Evolutionary conservation across 1,139 yeast species (phyloP).

Genomic region (Candida sanyaensis): DNA sequence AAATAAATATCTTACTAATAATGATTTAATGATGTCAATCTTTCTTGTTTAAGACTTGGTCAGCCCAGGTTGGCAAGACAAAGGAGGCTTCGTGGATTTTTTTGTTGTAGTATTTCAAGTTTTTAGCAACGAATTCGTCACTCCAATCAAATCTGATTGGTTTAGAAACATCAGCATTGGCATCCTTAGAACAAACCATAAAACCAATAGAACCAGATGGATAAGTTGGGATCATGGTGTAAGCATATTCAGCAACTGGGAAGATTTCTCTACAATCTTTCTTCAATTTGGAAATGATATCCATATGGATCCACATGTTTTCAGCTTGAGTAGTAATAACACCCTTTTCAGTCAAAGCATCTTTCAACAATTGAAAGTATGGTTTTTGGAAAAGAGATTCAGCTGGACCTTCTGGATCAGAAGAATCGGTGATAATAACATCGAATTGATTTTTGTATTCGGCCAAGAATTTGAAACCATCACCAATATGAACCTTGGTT

Average conservation of each 20-base stretch:
- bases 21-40: conserved; percentile 12
- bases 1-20: background rate
- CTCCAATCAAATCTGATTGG: conserved; percentile 69
- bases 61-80: conserved; percentile 87
- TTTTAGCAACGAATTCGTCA: conserved; percentile 59
- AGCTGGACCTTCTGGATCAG: conserved; percentile 98
- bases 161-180: conserved; percentile 56
- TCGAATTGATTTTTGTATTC: conserved; percentile 74
- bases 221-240: conserved; percentile 88
- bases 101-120: conserved; percentile 78
- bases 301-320: conserved; percentile 85
- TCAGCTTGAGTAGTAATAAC: conserved; percentile 92
- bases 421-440: conserved; percentile 90
- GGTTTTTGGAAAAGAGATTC: conserved; percentile 84
- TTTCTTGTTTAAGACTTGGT: conserved; percentile 33
- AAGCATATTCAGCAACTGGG: conserved; percentile 87
- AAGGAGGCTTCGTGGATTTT: conserved; percentile 83
- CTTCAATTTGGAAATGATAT: conserved; percentile 74
- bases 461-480: conserved; percentile 87
- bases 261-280: conserved; percentile 74
- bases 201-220: conserved; percentile 94
- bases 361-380: conserved; percentile 75
- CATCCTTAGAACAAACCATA: conserved; percentile 86
- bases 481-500: conserved; percentile 81
- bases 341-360: conserved; percentile 83